These are phyloP conservation scores for Candida sojae DNA, from an alignment of 1,139 yeast species.

Conservation along the genomic window DNA sequence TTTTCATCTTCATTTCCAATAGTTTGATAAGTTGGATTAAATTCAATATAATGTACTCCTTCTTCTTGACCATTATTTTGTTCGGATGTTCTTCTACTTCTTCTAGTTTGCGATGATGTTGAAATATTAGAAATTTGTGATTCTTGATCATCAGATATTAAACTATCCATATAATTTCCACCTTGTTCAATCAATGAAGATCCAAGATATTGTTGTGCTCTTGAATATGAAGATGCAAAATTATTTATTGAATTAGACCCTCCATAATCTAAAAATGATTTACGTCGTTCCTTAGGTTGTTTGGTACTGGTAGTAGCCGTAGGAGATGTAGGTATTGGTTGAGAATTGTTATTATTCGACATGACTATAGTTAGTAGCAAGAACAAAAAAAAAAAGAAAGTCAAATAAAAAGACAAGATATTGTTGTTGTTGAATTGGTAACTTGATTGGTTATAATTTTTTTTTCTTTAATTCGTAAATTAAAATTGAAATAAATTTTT, in stretches of 20 bases:
- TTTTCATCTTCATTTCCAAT: conserved; percentile 15
- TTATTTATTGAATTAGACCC: conserved; percentile 72
- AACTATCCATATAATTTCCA: conserved; percentile 5
- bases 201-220: conserved; percentile 67
- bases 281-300: conserved; percentile 14
- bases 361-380: background rate
- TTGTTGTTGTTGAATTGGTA: no score
- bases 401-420: no score
- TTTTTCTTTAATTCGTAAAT: no score
- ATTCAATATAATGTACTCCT: background rate
- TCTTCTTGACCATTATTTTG: background rate
- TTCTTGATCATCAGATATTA: background rate
- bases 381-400: background rate
- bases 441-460: no score
- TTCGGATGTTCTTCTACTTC: background rate
- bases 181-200: conserved; percentile 24
- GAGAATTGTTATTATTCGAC: background rate
- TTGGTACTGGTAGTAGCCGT: background rate
- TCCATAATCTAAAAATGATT: conserved; percentile 30
- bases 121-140: background rate
- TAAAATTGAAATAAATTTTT: no score
- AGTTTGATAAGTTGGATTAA: background rate
- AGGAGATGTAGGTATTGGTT: background rate
- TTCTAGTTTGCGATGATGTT: background rate
- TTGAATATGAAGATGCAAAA: conserved; percentile 74